phyloP scores from a whole-genome alignment of 2,329 filamentous ascomycete genomes.

The Stromatinia cepivora region DNA sequence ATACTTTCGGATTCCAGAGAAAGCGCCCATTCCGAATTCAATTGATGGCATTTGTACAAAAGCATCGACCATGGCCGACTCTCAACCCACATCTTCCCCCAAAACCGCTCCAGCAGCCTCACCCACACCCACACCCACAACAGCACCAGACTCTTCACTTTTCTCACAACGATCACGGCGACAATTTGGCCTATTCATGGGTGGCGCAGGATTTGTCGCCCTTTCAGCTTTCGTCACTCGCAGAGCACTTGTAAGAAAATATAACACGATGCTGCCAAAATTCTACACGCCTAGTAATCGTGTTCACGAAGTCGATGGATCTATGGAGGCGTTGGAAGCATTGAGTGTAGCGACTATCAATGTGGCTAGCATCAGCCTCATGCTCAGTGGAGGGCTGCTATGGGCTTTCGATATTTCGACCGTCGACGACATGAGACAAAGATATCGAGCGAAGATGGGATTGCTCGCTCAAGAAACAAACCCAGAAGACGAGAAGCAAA shows the following conservation, averaged over 20 bases:
- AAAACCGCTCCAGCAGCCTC: slow-evolving; percentile 18
- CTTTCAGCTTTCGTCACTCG: slow-evolving; percentile 71
- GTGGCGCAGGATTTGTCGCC: slow-evolving; percentile 73
- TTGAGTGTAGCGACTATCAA: slow-evolving; percentile 86
- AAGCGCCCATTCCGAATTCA: neutral
- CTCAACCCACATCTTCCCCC: slow-evolving; percentile 23
- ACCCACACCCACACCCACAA: neutral
- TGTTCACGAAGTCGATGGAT: slow-evolving; percentile 57
- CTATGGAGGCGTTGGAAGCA: slow-evolving; percentile 76
- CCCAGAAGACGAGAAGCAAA: slow-evolving; percentile 57
- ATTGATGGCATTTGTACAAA: slow-evolving; percentile 17
- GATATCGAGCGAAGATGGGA: slow-evolving; percentile 49
- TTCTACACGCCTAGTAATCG: slow-evolving; percentile 69
- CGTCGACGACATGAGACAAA: slow-evolving; percentile 61
- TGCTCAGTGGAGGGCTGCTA: slow-evolving; percentile 70
- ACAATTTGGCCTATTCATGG: slow-evolving; percentile 70
- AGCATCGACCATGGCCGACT: slow-evolving; percentile 16
- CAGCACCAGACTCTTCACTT: slow-evolving; percentile 33
- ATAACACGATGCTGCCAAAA: slow-evolving; percentile 61
- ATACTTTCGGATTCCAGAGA: neutral
- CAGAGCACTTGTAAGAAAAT: slow-evolving; percentile 66
- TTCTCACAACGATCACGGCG: slow-evolving; percentile 44
- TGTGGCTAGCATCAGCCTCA: slow-evolving; percentile 72
- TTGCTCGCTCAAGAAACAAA: slow-evolving; percentile 43
- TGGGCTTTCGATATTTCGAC: slow-evolving; percentile 77